Conservation (phyloP, 306 rosid genomes). For the Luffa aegyptiaca region DNA sequence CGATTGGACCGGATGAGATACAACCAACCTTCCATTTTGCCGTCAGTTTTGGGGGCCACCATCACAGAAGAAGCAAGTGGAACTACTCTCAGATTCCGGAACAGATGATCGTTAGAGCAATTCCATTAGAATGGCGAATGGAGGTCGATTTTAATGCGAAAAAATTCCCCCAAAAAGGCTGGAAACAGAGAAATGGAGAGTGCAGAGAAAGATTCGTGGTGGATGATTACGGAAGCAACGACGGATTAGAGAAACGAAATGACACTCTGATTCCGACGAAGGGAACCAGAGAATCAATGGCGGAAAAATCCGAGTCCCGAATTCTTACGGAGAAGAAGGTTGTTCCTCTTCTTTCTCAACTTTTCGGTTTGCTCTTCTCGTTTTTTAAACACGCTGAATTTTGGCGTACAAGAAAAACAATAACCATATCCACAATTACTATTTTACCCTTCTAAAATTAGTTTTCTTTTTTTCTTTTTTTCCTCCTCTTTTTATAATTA, state of each 20-base stretch:
- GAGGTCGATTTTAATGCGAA: neutral
- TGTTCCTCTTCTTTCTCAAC: neutral
- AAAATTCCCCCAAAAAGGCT: neutral
- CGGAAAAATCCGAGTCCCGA: conserved; percentile 15
- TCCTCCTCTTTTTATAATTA: too few relatives aligned
- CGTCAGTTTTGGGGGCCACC: conserved; percentile 28
- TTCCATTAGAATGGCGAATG: neutral
- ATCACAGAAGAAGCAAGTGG: conserved; percentile 17
- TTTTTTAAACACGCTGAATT: conserved; percentile 26
- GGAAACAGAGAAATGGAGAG: neutral
- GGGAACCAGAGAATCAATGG: conserved; percentile 68
- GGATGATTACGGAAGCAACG: neutral
- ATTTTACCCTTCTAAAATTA: conserved; percentile 16
- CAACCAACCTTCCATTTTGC: conserved; percentile 83
- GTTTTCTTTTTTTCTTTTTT: too few relatives aligned
- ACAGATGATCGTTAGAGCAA: neutral
- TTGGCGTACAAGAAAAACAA: conserved; percentile 15
- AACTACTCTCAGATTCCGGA: neutral
- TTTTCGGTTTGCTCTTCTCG: conserved; percentile 22
- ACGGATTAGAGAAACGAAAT: neutral
- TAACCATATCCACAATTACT: conserved; percentile 4
- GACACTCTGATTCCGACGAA: conserved; percentile 55
- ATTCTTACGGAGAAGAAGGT: conserved; percentile 7
- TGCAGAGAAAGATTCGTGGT: neutral
- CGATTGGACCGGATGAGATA: conserved; percentile 50